Percentiles rank a stretch among this genome's conserved stretches.
phyloP scores from a whole-genome alignment of 805 yeast genomes.

The Cyberlindnera japonica region DNA sequence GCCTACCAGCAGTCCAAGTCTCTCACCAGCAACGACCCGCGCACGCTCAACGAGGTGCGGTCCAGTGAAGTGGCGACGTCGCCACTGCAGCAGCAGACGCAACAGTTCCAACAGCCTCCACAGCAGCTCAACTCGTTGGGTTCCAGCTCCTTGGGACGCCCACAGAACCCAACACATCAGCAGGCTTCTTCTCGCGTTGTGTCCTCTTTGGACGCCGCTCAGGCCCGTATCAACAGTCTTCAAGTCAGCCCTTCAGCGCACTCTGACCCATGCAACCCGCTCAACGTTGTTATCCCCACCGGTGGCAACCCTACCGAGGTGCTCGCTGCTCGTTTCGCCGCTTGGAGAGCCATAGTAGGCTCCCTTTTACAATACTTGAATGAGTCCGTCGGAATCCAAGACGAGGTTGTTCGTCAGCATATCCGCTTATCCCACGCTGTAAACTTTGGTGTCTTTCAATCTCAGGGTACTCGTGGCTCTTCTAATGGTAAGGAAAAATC shows the following conservation, averaged over 20 bases:
- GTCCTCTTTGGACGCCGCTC: conserved; percentile 1
- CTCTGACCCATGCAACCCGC: conserved; percentile 46
- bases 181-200: conserved; percentile 8
- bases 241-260: conserved; percentile 4
- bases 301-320: conserved; percentile 81
- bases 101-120: conserved; percentile 9
- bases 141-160: conserved; percentile 4
- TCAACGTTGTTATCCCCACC: conserved; percentile 49
- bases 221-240: conserved; percentile 3
- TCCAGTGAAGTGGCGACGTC: conserved; percentile 10
- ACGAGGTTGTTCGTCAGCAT: conserved; percentile 83
- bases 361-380: conserved; percentile 71
- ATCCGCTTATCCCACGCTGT: conserved; percentile 77
- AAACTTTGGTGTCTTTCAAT: conserved; percentile 34
- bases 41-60: conserved; percentile 17
- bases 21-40: conserved; percentile 35
- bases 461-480: background rate
- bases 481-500: background rate
- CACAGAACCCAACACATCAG: background rate
- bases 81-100: conserved; percentile 16
- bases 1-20: conserved; percentile 39
- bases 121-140: conserved; percentile 11
- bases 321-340: conserved; percentile 74
- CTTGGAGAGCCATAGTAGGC: conserved; percentile 80
- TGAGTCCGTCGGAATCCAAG: conserved; percentile 82